phyloP scores from a whole-genome alignment of 2,329 filamentous ascomycete genomes.

The Cordyceps cateniannulata region DNA sequence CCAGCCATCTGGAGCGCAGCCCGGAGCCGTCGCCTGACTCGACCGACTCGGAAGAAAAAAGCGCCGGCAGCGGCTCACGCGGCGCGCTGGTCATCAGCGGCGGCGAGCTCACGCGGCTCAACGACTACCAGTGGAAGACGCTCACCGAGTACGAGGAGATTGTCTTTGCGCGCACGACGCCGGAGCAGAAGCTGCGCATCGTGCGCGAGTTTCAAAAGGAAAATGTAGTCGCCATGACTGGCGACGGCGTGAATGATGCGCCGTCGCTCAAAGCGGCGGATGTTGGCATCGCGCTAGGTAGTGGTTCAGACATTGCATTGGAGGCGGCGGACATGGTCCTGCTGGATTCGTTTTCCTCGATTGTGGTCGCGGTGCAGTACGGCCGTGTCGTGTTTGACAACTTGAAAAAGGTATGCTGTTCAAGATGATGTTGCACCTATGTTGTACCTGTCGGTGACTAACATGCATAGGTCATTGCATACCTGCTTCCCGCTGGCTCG shows the following conservation, averaged over 20 bases:
- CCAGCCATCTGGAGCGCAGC: slow-evolving; percentile 43
- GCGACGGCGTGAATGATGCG: slow-evolving; percentile 82
- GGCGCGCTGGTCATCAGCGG: slow-evolving; percentile 58
- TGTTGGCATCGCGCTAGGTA: slow-evolving; percentile 75
- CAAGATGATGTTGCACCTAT: background rate
- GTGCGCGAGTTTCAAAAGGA: slow-evolving; percentile 66
- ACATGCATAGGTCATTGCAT: slow-evolving; percentile 42
- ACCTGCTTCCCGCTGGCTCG: slow-evolving; percentile 65
- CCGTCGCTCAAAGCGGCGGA: slow-evolving; percentile 75
- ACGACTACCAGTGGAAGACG: slow-evolving; percentile 61
- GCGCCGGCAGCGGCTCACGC: slow-evolving; percentile 15
- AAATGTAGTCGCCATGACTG: slow-evolving; percentile 74
- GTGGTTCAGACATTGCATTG: slow-evolving; percentile 76
- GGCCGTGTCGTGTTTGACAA: slow-evolving; percentile 76
- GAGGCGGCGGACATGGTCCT: slow-evolving; percentile 78
- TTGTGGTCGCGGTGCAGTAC: slow-evolving; percentile 66
- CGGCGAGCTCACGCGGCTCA: slow-evolving; percentile 58
- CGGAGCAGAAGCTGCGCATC: slow-evolving; percentile 73
- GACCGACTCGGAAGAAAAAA: slow-evolving; percentile 20
- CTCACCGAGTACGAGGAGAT: slow-evolving; percentile 63
- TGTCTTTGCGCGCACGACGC: slow-evolving; percentile 68
- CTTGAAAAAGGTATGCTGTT: slow-evolving; percentile 52
- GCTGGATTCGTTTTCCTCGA: slow-evolving; percentile 65
- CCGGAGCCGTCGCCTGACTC: slow-evolving; percentile 8
- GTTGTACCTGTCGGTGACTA: background rate